These are phyloP conservation scores for Tetrahymena borealis DNA, from an alignment of 73 alveolate species.

Conservation along the genomic window DNA sequence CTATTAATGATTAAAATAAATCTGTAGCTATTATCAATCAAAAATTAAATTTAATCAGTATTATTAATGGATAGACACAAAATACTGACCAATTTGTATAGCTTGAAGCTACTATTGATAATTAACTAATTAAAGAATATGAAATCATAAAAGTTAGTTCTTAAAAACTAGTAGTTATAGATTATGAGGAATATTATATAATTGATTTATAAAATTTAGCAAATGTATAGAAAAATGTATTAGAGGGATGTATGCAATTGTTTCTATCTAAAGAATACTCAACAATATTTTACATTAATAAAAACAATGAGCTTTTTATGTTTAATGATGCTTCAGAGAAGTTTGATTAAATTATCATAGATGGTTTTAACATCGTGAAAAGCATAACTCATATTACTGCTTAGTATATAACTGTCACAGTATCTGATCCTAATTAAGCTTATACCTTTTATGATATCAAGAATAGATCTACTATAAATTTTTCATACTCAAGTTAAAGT, in stretches of 20 bases:
- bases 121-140: not conserved
- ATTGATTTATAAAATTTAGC: not conserved
- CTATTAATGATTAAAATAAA: not conserved
- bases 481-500: no score
- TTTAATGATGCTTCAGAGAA: not conserved
- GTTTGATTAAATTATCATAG: not conserved
- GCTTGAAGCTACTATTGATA: not conserved
- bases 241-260: not conserved
- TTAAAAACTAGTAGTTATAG: not conserved
- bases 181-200: not conserved
- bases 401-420: no score
- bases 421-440: no score
- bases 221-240: not conserved
- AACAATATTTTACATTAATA: not conserved
- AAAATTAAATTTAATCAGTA: not conserved
- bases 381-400: not conserved
- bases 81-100: not conserved
- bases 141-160: not conserved
- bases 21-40: not conserved
- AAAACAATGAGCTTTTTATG: not conserved
- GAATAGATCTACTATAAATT: no score
- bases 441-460: no score
- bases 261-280: not conserved
- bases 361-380: not conserved
- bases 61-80: not conserved